Evolutionary conservation across 805 yeast genomes (phyloP).

Genomic region (Metschnikowia koreensis): DNA sequence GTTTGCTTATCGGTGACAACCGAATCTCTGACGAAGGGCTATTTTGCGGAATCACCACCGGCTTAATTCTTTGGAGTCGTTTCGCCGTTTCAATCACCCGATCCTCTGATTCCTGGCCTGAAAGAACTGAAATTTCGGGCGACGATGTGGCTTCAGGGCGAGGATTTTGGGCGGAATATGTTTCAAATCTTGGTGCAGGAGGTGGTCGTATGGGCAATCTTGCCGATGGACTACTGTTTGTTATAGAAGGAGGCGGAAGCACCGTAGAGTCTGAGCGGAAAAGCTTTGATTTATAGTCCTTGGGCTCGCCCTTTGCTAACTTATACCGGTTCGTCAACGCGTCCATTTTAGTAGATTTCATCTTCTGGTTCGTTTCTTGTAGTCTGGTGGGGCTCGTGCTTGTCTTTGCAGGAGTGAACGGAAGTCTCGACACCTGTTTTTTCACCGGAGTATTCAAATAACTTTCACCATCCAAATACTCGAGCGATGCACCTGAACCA

Average conservation of each 20-base stretch:
- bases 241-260: slow-evolving; percentile 2
- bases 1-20: slow-evolving; percentile 30
- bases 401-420: slow-evolving; percentile 24
- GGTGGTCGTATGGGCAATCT: slow-evolving; percentile 8
- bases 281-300: background rate
- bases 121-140: background rate
- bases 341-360: slow-evolving; percentile 32
- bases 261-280: background rate
- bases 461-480: slow-evolving; percentile 16
- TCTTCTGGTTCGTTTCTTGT: slow-evolving; percentile 38
- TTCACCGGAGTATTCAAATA: slow-evolving; percentile 38
- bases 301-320: slow-evolving; percentile 9
- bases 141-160: slow-evolving; percentile 12
- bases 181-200: slow-evolving; percentile 12
- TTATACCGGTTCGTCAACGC: slow-evolving; percentile 36
- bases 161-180: background rate
- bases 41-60: slow-evolving; percentile 35
- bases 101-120: background rate
- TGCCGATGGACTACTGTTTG: background rate
- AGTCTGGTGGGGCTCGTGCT: slow-evolving; percentile 29
- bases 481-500: slow-evolving; percentile 7
- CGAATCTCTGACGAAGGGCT: slow-evolving; percentile 25
- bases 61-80: slow-evolving; percentile 32
- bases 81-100: slow-evolving; percentile 33
- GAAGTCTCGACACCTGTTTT: slow-evolving; percentile 19